Percentiles rank a stretch among this genome's conserved stretches.
Evolutionary conservation across 495 filamentous ascomycete genomes (phyloP).

Genomic region (Hyaloscypha finlandica): DNA sequence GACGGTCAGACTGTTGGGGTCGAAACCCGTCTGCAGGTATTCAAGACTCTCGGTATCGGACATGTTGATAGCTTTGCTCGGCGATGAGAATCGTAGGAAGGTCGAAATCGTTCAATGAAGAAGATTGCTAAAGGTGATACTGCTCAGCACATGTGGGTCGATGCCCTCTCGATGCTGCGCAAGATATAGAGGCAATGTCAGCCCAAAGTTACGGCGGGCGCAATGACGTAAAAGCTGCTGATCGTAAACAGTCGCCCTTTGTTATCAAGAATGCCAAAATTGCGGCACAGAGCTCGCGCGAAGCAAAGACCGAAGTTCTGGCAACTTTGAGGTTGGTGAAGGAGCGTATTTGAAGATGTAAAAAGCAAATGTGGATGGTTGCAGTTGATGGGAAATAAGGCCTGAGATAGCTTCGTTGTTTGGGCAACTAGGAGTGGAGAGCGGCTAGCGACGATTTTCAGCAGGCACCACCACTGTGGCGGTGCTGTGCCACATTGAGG

Average conservation of each 20-base stretch:
- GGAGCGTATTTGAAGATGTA: constrained; percentile 8
- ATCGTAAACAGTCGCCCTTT: constrained; percentile 9
- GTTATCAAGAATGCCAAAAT: neutral
- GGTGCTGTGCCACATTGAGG: constrained; percentile 6
- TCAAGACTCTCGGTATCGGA: constrained; percentile 66
- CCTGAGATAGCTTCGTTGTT: constrained; percentile 1
- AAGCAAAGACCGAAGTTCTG: neutral
- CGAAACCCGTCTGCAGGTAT: constrained; percentile 83
- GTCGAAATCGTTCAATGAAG: neutral
- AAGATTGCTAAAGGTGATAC: neutral
- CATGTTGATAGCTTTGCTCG: constrained; percentile 45
- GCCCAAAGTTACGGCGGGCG: neutral
- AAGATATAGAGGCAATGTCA: neutral
- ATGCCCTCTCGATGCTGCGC: neutral
- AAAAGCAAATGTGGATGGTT: neutral
- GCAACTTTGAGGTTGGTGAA: neutral
- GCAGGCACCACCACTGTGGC: neutral
- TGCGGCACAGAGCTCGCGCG: neutral
- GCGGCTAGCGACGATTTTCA: neutral
- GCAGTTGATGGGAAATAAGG: constrained; percentile 3
- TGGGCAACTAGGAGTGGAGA: constrained; percentile 6
- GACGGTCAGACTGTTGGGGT: constrained; percentile 78
- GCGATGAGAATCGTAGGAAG: neutral
- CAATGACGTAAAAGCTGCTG: constrained; percentile 11
- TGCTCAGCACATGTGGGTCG: neutral